Evolutionary conservation across 768 basidiomycete genomes (phyloP), one percentile per base, ranked within the genome.

Genomic region (Naganishia kalamii): DNA sequence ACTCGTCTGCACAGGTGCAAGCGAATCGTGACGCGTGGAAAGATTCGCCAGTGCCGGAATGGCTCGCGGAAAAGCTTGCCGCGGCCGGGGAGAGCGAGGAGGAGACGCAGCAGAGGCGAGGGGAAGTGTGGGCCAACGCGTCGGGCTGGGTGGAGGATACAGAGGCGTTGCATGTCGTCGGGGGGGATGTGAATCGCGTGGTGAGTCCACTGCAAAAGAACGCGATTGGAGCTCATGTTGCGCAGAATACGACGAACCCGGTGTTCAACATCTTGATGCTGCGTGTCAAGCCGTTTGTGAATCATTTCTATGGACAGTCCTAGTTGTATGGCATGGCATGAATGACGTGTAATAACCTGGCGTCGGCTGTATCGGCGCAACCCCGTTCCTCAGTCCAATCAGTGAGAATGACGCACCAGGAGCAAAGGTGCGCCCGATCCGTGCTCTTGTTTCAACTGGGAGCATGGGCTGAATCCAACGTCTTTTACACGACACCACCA

Each of bases 201-300:
- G 79, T 80, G 64, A 68, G 79, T 72, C 65, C 57, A 40, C 37
- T 37, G 52, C 62, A 19, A 40, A n/a, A 41, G 15, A 30, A 50
- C 29, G 35, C 49, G 21, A 15, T 32, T 67, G 12, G 15, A 35
- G 3, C 35, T 33, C 8, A 19, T 47, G 51, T 40, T 35, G 19
- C 5, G 66, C 54, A 90, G 88, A 92, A 92, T 70, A 88, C 89
- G 6, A 88, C 87, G 0, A 87, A 89, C 66, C 89, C 89, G 0
- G 67, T 90, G 15, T 87, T 89, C 77, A 88, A 89, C 68, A 77
- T 91, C 51, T 86, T 88, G 0, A 80, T 85, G 3, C 85, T 88
- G 0, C 85, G 90, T 68, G 77, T 84, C 3, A 83, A 87, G 68
- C 83, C 74, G 0, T 82, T 90, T 21, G 85, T 90, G 84, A 79